A percentile compares a stretch with the other conserved stretches of the same genome.
phyloP scores from a whole-genome alignment of 2,329 filamentous ascomycete genomes.

The Arthroderma sp. region DNA sequence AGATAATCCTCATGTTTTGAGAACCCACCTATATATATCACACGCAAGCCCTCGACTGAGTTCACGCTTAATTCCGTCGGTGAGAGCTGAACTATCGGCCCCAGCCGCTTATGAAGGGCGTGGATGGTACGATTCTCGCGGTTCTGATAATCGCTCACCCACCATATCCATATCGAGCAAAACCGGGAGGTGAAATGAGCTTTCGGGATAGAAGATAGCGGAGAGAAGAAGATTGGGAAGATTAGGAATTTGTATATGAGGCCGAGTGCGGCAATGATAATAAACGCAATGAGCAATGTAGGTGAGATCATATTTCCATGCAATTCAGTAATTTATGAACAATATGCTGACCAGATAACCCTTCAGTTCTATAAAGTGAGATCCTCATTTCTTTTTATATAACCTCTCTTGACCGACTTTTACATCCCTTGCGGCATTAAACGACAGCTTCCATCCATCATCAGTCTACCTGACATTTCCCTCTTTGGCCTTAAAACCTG shows the following conservation, averaged over 20 bases:
- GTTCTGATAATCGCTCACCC: constrained; percentile 40
- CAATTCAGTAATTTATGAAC: too few relatives aligned
- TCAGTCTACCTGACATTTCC: too few relatives aligned
- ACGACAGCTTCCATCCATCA: too few relatives aligned
- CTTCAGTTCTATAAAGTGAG: too few relatives aligned
- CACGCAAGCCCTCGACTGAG: constrained; percentile 41
- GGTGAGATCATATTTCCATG: too few relatives aligned
- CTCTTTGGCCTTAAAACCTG: too few relatives aligned
- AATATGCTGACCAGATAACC: too few relatives aligned
- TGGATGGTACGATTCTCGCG: constrained; percentile 47
- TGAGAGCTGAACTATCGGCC: constrained; percentile 46
- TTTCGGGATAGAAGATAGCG: constrained; percentile 50
- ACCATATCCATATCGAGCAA: constrained; percentile 54
- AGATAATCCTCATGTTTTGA: constrained; percentile 55
- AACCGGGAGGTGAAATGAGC: constrained; percentile 55
- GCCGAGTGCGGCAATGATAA: neutral
- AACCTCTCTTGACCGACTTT: too few relatives aligned
- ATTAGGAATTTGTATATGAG: constrained; percentile 26
- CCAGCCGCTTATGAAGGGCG: constrained; percentile 39
- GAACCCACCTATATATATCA: constrained; percentile 55
- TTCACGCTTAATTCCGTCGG: constrained; percentile 54
- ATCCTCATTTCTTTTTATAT: too few relatives aligned
- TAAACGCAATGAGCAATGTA: too few relatives aligned
- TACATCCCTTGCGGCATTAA: too few relatives aligned
- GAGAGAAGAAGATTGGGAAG: constrained; percentile 42